Base-by-base conservation (phyloP, 2,329 filamentous ascomycete species). In the Purpureocillium takamizusanense region DNA sequence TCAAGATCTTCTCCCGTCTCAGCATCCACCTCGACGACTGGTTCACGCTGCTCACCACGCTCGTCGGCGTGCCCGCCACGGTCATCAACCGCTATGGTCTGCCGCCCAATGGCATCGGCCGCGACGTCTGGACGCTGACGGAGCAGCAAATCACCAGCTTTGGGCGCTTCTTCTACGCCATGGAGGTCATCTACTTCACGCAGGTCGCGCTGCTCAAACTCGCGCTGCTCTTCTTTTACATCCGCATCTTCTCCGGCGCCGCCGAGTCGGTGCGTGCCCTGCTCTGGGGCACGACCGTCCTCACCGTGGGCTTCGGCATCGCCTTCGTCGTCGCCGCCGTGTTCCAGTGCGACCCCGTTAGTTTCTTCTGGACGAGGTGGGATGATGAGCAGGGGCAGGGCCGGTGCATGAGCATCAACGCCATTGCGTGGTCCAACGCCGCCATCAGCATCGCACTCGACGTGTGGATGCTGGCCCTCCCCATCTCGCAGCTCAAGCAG, bases 141-240 rank as follows among this genome's bases (percentile, higher is more conserved):
- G 54, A 56, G 7, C 51, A 56, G 1, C 42, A 56, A 15, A 58
- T 72, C 33, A 65, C 62, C 34, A 49, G 52, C 1, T 63, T 72
- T 33, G 45, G 61, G 4, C 50, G 56, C 17, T 58, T 54, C 45
- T 55, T 66, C n/a, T 69, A 63, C 43, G 49, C 56, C 40, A 55
- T 56, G 43, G 54, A 56, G 9, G 42, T 52, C 31, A 29, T 67
- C 21, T 67, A 70, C 48, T 68, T 69, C 45, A 40, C 54, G 2
- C 51, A 60, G 10, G 49, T 68, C 10, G 51, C 60, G 13, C 49
- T 67, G 30, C 59, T 66, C 28, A 69, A 71, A 43, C 49, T 69
- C 12, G 64, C 67, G 10, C 59, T 74, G 36, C 57, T 73, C 5
- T 56, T 66, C 47, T 69, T 73, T 50, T 73, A 70, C 50, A 55